Evolutionary conservation across 2,329 filamentous ascomycete genomes (phyloP), one percentile per base, ranked within the genome.

Genomic region (Pyricularia pennisetigena): DNA sequence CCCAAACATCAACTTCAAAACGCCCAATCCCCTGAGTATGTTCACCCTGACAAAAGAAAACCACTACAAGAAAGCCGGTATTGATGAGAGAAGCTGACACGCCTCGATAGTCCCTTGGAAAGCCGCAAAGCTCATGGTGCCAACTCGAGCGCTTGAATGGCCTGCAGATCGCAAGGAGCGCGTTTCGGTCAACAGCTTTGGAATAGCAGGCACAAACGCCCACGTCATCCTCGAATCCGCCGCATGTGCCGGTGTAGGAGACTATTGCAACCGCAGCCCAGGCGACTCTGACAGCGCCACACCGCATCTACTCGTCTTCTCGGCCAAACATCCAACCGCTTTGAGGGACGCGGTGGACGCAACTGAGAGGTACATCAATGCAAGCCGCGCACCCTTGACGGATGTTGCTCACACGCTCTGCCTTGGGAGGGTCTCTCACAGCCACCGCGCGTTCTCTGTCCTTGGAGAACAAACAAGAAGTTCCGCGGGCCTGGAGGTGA

Each of bases 1-100:
- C 0, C 79, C 79, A 0, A 80, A 76, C 23, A 78, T 80, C 59
- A 77, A 80, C 66, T 80, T 78, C 69, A 67, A 68, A 0, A 70
- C 68, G 0, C 74, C 75, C 0, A 79, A 77, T 35, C 75, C 77
- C 0, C 71, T 71, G 9, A 75, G 70, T 73, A 67, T 9, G 29
- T 8, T 23, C 5, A 7, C 6, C 2, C 7, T 54, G n/a, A 57
- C 8, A 3, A 9, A 59, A 66, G 32, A 3, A 9, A 59, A 66
- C 10, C 32, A 32, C 8, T 9, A 10, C 8, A 32, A 9, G 10
- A 32, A 32, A 0, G 7, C 8, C 0, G 30, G 30, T 9, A 32
- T 32, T 9, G 30, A 32, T 9, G 20, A 12, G 2, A 16, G 14
- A 54, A 5, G 12, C 65, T 66, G 10, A 66, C 41, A 7, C 26